Evolutionary conservation across 2,329 filamentous ascomycete species (phyloP).

Genomic region (Hypoxylon sp.): DNA sequence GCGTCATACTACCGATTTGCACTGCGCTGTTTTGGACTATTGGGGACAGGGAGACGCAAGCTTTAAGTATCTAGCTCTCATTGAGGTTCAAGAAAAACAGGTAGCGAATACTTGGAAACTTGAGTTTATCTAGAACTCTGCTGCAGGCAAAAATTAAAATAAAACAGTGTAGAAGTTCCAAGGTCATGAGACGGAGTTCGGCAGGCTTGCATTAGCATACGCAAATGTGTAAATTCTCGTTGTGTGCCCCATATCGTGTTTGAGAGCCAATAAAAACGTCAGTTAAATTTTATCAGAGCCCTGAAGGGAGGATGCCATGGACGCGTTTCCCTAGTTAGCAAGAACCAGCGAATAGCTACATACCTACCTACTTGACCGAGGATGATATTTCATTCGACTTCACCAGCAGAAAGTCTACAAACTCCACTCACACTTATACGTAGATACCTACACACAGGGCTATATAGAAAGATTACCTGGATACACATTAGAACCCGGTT

Average conservation of each 20-base stretch:
- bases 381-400: no score
- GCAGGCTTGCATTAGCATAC: neutral
- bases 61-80: neutral
- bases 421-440: neutral
- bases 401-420: neutral
- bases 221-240: neutral
- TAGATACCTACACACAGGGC: neutral
- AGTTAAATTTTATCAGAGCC: neutral
- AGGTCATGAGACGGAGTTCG: no score
- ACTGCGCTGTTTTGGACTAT: neutral
- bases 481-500: constrained; percentile 1
- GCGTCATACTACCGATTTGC: neutral
- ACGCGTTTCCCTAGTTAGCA: no score
- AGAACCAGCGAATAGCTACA: neutral
- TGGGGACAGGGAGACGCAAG: neutral
- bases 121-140: no score
- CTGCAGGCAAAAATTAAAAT: no score
- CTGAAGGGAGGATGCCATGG: neutral
- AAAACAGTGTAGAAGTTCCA: no score
- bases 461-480: neutral
- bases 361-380: no score
- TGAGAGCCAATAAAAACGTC: neutral
- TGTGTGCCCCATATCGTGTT: neutral
- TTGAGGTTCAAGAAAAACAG: no score
- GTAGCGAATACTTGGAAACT: no score